Evolutionary conservation across 768 basidiomycete genomes (phyloP), one percentile per base, ranked within the genome.

Genomic region (Mycena indigotica): DNA sequence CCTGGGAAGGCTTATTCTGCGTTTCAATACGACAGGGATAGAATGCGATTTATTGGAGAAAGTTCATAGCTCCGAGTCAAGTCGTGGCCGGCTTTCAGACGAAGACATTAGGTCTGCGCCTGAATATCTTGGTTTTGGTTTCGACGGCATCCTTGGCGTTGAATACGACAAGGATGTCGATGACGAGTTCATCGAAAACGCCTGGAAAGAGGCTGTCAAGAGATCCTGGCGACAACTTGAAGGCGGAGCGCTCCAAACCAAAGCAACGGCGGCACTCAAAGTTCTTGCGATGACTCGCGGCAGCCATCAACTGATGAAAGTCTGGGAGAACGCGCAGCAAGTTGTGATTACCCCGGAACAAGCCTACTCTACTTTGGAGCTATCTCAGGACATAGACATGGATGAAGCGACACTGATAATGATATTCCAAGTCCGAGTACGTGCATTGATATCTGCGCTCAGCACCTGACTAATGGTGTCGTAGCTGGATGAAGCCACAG

Each of bases 391-490:
- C 24, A n/a, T 24, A 5, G 87, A 87, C n/a, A 80, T 86, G 10
- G 89, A 90, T 40, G 92, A 95, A 44, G 72, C 77, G n/a, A 88
- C 91, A 83, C 68, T 95, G 28, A 77, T 91, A 61, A 87, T 85
- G 4, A 80, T 93, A 8, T 93, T 80, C 67, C 68, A 75, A 41
- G 79, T 94, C 80, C 74, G 91, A 75, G 91, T 91, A 64, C 66
- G 77, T 73, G 53, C 16, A 45, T 51, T 51, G 50, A 53, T 53
- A 35, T 21, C 52, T 26, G 12, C 53, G 19, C 48, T 53, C 21
- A 30, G 8, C n/a, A 28, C 44, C 40, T 30, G 21, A 64, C 61
- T 57, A 28, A 45, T 25, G 44, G 52, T 53, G 10, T 21, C 49
- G 6, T 58, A 93, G 91, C 73, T 91, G 23, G 85, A 88, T 26